Conservation (phyloP, 139 green algal species). For the Gonium pectorale region DNA sequence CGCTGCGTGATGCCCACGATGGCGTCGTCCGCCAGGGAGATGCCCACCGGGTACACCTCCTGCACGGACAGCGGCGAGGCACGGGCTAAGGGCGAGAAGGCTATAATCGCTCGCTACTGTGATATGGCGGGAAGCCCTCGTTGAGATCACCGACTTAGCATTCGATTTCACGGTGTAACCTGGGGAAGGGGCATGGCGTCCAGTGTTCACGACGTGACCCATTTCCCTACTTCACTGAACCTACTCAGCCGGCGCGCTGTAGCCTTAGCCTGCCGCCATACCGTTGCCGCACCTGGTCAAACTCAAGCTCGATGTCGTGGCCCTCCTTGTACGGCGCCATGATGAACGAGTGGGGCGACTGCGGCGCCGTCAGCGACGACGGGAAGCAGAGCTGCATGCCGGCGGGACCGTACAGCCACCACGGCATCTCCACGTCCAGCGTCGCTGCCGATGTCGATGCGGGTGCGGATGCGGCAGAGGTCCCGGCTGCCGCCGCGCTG, state of each 20-base stretch:
- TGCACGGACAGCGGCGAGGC: no score
- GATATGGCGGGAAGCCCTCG: no score
- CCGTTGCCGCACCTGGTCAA: slow-evolving; percentile 88
- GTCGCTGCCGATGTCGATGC: background rate
- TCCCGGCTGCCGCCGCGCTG: background rate
- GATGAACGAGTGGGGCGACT: background rate
- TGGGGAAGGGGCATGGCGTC: no score
- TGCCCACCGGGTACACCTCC: slow-evolving; percentile 92
- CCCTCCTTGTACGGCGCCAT: slow-evolving; percentile 29
- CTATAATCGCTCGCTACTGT: no score
- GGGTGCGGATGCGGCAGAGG: background rate
- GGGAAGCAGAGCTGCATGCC: slow-evolving; percentile 98
- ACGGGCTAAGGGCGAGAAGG: no score
- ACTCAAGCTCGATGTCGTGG: slow-evolving; percentile 95
- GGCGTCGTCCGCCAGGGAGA: slow-evolving; percentile 88
- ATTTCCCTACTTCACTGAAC: no score
- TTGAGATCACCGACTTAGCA: no score
- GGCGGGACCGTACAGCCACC: slow-evolving; percentile 93
- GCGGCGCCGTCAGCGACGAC: slow-evolving; percentile 9
- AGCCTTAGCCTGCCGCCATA: no score
- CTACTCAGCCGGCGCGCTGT: no score
- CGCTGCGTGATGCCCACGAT: slow-evolving; percentile 85
- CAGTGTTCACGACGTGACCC: no score
- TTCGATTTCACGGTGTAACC: no score
- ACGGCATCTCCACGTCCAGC: slow-evolving; percentile 89